Percentiles rank a stretch among this genome's conserved stretches.
Evolutionary conservation across 768 basidiomycete species (phyloP).

Genomic region (Tulasnella sp.): DNA sequence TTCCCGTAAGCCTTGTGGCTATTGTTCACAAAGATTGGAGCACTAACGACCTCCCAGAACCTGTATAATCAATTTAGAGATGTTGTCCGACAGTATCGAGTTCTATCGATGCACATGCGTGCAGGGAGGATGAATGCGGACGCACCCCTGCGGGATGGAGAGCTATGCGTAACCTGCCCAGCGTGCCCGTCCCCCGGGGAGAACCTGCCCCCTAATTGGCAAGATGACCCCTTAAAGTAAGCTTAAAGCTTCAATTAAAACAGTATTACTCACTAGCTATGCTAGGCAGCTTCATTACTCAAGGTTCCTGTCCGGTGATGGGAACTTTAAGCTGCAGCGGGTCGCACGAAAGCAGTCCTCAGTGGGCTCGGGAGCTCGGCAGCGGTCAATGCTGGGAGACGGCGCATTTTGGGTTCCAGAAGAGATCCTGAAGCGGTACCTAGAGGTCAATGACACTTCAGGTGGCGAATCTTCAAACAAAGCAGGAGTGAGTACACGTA

Average conservation of each 20-base stretch:
- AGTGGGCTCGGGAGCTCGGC: background rate
- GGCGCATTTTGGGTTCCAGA: background rate
- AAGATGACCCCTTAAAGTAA: background rate
- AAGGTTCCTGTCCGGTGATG: background rate
- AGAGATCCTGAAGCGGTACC: background rate
- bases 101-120: background rate
- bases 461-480: background rate
- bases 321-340: background rate
- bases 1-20: background rate
- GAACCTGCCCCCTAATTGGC: background rate
- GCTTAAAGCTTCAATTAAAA: too few species aligned
- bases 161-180: background rate
- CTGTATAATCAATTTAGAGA: background rate
- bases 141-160: background rate
- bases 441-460: too few species aligned
- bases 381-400: background rate
- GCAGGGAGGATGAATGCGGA: background rate
- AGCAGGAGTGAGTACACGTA: background rate
- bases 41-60: background rate
- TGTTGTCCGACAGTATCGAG: background rate
- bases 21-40: too few species aligned
- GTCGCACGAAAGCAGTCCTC: background rate
- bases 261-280: too few species aligned
- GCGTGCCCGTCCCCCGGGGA: background rate
- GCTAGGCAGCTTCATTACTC: background rate